Conservation (phyloP, 2,329 filamentous ascomycete genomes). For the Lachnellula willkommii region DNA sequence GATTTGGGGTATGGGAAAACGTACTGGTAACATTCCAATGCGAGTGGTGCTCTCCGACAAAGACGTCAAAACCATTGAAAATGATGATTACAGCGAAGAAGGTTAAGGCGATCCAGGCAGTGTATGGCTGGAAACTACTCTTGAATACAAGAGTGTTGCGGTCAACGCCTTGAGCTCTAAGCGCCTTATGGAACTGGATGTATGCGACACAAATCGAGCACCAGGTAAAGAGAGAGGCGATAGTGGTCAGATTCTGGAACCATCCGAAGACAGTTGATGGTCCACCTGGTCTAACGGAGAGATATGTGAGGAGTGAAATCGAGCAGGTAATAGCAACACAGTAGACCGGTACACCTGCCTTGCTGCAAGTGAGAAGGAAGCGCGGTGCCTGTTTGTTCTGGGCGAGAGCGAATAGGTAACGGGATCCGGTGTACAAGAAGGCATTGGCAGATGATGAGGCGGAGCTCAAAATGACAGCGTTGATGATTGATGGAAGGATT, state of each 20-base stretch:
- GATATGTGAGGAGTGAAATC: conserved; percentile 67
- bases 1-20: background rate
- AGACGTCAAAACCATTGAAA: conserved; percentile 71
- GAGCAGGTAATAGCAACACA: conserved; percentile 61
- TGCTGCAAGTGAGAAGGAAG: conserved; percentile 55
- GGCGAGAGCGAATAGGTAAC: conserved; percentile 37
- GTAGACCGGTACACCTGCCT: conserved; percentile 61
- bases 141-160: conserved; percentile 65
- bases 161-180: conserved; percentile 62
- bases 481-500: conserved; percentile 66
- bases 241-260: conserved; percentile 56
- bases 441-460: conserved; percentile 56
- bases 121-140: conserved; percentile 64
- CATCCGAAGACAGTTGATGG: conserved; percentile 35
- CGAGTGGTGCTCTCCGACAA: conserved; percentile 50
- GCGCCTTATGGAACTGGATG: conserved; percentile 65
- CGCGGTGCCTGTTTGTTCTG: conserved; percentile 60
- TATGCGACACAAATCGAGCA: conserved; percentile 65
- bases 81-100: conserved; percentile 67
- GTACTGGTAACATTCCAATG: conserved; percentile 58
- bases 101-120: conserved; percentile 58
- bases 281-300: conserved; percentile 57
- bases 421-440: conserved; percentile 20
- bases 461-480: conserved; percentile 68
- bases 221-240: conserved; percentile 71